A percentile compares a stretch with the other conserved stretches of the same genome.
phyloP scores from a whole-genome alignment of 1,139 yeast genomes.

The Geotrichum restrictum region DNA sequence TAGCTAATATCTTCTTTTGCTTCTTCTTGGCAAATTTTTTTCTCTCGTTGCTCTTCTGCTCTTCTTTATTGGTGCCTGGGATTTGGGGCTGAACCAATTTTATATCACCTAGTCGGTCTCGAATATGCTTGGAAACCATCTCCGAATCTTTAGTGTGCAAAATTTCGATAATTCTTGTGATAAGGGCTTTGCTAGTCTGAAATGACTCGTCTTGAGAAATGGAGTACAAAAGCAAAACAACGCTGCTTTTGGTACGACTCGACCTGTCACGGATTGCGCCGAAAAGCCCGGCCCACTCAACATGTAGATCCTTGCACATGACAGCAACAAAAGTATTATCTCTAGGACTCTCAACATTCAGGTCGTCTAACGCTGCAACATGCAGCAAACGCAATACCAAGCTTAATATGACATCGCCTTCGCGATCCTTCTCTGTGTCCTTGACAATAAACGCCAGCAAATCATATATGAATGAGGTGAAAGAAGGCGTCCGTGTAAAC shows the following conservation, averaged over 20 bases:
- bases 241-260: background rate
- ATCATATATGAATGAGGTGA: constrained; percentile 33
- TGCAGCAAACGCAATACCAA: constrained; percentile 68
- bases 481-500: constrained; percentile 38
- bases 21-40: constrained; percentile 58
- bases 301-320: constrained; percentile 17
- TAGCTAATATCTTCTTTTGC: constrained; percentile 68
- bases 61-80: constrained; percentile 19
- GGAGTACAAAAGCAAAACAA: constrained; percentile 4
- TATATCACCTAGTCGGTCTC: constrained; percentile 9
- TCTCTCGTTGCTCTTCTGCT: constrained; percentile 20
- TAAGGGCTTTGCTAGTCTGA: constrained; percentile 17
- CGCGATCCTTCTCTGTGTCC: constrained; percentile 21
- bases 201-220: constrained; percentile 11
- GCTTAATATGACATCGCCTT: constrained; percentile 49
- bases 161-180: constrained; percentile 23
- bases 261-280: background rate
- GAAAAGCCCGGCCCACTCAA: constrained; percentile 11
- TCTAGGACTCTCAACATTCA: constrained; percentile 20
- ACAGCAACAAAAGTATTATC: constrained; percentile 17
- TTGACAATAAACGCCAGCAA: constrained; percentile 25
- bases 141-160: constrained; percentile 20
- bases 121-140: constrained; percentile 13
- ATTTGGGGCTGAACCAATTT: constrained; percentile 11
- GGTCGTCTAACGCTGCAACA: constrained; percentile 45